phyloP scores from a whole-genome alignment of 1,139 yeast species.

The Protomyces macrosporus region DNA sequence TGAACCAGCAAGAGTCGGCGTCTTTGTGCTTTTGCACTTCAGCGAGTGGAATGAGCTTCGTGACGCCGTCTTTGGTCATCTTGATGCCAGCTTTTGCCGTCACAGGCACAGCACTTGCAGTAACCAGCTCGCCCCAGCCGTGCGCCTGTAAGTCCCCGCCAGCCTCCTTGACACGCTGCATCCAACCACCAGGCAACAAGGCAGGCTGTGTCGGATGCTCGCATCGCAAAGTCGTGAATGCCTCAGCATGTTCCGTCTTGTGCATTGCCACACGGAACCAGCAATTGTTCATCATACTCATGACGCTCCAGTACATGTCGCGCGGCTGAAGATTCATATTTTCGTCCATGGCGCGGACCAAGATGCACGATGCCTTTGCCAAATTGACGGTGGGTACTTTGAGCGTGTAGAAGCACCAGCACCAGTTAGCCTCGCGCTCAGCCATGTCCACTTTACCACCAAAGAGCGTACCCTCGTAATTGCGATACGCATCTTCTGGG shows the following conservation, averaged over 20 bases:
- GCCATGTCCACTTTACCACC: conserved; percentile 40
- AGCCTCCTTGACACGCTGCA: conserved; percentile 39
- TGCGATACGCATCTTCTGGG: conserved; percentile 39
- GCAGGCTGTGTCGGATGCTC: conserved; percentile 39
- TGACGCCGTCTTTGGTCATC: conserved; percentile 30
- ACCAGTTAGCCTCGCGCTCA: conserved; percentile 36
- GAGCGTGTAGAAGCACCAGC: conserved; percentile 41
- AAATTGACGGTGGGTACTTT: conserved; percentile 34
- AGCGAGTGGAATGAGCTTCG: conserved; percentile 39
- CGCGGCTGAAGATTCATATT: conserved; percentile 40
- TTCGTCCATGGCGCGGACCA: conserved; percentile 41
- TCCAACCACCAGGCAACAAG: conserved; percentile 39
- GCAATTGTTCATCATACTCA: conserved; percentile 41
- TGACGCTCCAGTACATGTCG: conserved; percentile 42
- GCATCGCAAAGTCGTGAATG: conserved; percentile 33
- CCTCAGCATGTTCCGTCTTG: background rate
- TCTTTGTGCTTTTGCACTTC: conserved; percentile 46
- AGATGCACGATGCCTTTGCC: conserved; percentile 35
- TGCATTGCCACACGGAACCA: conserved; percentile 40
- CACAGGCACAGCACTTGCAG: background rate
- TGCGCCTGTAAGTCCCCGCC: conserved; percentile 38
- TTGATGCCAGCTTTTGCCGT: conserved; percentile 26
- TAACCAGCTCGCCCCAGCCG: conserved; percentile 38
- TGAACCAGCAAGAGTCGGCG: conserved; percentile 52
- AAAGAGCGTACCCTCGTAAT: conserved; percentile 35